Evolutionary conservation across 805 yeast genomes (phyloP).

Genomic region (Starmerella scarabaei): DNA sequence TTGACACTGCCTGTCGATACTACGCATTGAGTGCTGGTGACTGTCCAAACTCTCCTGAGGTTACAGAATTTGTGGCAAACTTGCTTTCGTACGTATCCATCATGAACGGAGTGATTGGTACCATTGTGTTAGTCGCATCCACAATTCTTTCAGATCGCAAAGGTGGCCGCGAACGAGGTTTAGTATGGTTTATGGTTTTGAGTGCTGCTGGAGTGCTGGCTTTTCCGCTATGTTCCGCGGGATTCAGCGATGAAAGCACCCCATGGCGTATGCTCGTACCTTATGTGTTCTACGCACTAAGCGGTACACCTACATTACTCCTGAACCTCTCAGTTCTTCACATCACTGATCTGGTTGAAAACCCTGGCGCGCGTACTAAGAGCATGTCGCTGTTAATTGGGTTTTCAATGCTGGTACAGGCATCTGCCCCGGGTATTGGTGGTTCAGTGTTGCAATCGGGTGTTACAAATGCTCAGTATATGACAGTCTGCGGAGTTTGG

Average conservation of each 20-base stretch:
- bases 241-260: neutral
- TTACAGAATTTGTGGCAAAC: constrained; percentile 4
- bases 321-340: constrained; percentile 12
- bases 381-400: constrained; percentile 11
- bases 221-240: constrained; percentile 3
- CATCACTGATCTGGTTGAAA: constrained; percentile 11
- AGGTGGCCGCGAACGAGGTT: constrained; percentile 11
- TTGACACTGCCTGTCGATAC: constrained; percentile 7
- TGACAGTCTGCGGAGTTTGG: constrained; percentile 3
- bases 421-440: constrained; percentile 14
- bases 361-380: constrained; percentile 8
- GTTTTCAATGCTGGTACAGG: constrained; percentile 10
- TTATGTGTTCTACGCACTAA: constrained; percentile 7
- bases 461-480: neutral
- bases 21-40: neutral
- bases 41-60: constrained; percentile 5
- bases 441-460: constrained; percentile 6
- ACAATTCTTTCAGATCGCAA: constrained; percentile 9
- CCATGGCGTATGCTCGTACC: constrained; percentile 15
- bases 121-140: constrained; percentile 1
- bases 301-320: constrained; percentile 11
- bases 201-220: constrained; percentile 1
- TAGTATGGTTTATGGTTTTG: constrained; percentile 12
- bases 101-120: constrained; percentile 9
- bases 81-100: constrained; percentile 9